Evolutionary conservation across 441 rosid genomes (phyloP).

Genomic region (Adansonia gregorii): DNA sequence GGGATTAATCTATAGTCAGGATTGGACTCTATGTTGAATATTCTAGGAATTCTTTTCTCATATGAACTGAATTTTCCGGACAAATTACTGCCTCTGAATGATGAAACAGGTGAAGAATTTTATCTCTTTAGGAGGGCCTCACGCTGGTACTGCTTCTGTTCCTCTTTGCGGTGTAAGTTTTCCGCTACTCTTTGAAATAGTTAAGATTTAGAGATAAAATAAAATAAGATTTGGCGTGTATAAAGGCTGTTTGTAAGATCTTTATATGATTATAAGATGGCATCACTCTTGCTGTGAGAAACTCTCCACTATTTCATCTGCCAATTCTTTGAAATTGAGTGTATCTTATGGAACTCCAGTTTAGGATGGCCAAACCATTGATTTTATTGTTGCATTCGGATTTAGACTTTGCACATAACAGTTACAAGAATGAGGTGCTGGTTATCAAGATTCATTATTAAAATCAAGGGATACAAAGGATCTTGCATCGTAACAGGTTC

Average conservation of each 20-base stretch:
- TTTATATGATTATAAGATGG: neutral
- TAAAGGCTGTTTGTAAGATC: neutral
- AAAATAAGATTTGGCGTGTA: neutral
- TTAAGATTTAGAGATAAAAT: neutral
- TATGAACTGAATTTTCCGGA: neutral
- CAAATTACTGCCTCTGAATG: slow-evolving; percentile 17
- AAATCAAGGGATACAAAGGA: neutral
- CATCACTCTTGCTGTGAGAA: neutral
- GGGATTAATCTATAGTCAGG: neutral
- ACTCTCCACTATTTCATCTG: neutral
- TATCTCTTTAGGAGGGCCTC: slow-evolving; percentile 88
- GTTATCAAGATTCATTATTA: neutral
- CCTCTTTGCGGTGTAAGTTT: slow-evolving; percentile 81
- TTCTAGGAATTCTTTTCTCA: neutral
- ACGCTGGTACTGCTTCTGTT: slow-evolving; percentile 89
- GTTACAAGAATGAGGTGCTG: slow-evolving; percentile 4
- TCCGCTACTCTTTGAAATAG: neutral
- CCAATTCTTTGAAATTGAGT: neutral
- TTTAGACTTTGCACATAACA: neutral
- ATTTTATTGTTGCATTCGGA: neutral
- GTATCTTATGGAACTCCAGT: neutral
- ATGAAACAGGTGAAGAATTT: slow-evolving; percentile 67
- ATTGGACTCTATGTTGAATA: slow-evolving; percentile 5
- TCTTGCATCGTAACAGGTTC: neutral
- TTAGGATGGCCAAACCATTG: neutral